Evolutionary conservation across 345 rosid genomes (phyloP).

Genomic region (Syzygium aromaticum): DNA sequence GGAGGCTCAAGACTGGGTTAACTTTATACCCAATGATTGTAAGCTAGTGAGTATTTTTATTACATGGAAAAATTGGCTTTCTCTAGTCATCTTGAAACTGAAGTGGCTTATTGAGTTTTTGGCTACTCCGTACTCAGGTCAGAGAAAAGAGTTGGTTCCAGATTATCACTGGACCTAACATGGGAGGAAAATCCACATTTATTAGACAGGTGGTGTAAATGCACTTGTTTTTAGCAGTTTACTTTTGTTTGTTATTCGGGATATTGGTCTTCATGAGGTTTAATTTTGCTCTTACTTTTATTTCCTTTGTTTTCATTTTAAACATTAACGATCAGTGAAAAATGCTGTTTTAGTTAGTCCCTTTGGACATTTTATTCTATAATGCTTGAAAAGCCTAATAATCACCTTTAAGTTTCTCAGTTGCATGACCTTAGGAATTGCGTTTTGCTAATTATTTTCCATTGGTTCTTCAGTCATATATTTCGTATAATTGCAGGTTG

Average conservation of each 20-base stretch:
- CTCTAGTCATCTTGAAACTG: slow-evolving; percentile 9
- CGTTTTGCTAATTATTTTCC: neutral
- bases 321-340: neutral
- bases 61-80: neutral
- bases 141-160: slow-evolving; percentile 96
- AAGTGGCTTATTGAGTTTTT: slow-evolving; percentile 8
- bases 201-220: slow-evolving; percentile 66
- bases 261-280: neutral
- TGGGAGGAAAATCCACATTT: slow-evolving; percentile 99
- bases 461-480: neutral
- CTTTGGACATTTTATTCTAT: neutral
- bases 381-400: neutral
- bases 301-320: neutral
- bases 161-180: slow-evolving; percentile 96
- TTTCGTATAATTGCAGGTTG: slow-evolving; percentile 40
- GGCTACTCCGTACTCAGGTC: slow-evolving; percentile 37
- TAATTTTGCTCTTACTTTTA: neutral
- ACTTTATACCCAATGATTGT: slow-evolving; percentile 97
- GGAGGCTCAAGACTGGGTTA: slow-evolving; percentile 99
- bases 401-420: neutral
- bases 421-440: neutral
- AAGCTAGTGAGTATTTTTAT: slow-evolving; percentile 54
- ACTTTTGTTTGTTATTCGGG: neutral
- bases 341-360: neutral
- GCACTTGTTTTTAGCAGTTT: neutral